Evolutionary conservation across 768 basidiomycete species (phyloP).

Genomic region (Auriscalpium orientale): DNA sequence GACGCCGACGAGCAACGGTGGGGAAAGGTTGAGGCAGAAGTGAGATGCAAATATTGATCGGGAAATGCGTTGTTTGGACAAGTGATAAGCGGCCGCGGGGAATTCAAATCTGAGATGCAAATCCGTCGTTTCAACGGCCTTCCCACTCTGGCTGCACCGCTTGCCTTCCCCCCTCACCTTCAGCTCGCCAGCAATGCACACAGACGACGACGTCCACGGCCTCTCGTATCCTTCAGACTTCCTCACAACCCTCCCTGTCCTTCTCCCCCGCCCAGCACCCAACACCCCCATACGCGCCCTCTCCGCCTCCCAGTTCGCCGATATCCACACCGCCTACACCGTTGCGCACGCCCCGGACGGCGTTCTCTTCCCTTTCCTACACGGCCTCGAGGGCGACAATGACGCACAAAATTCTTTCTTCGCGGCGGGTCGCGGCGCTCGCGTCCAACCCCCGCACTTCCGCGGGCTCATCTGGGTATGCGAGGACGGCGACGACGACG

Average conservation of each 20-base stretch:
- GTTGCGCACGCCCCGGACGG: conserved; percentile 70
- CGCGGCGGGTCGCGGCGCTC: conserved; percentile 25
- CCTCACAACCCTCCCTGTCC: conserved; percentile 21
- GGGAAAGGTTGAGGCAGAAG: no score
- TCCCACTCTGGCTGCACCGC: neutral
- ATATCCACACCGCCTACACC: conserved; percentile 55
- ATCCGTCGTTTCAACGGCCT: neutral
- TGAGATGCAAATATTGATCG: no score
- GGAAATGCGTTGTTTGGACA: no score
- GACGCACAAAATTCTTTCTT: conserved; percentile 79
- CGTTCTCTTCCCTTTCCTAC: conserved; percentile 82
- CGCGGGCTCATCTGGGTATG: conserved; percentile 82
- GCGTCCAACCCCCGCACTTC: conserved; percentile 28
- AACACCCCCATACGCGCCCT: conserved; percentile 36
- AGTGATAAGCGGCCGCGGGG: neutral
- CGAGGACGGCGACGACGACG: conserved; percentile 50
- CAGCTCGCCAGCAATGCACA: neutral
- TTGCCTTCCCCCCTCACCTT: neutral
- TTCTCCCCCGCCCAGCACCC: conserved; percentile 29
- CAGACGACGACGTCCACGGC: conserved; percentile 10
- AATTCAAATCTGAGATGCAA: neutral
- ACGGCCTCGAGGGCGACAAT: conserved; percentile 80
- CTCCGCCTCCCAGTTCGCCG: conserved; percentile 41
- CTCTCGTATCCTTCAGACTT: conserved; percentile 18
- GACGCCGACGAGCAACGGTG: no score